Conservation (phyloP, 2,329 filamentous ascomycete species). For the Clonostachys sp. region DNA sequence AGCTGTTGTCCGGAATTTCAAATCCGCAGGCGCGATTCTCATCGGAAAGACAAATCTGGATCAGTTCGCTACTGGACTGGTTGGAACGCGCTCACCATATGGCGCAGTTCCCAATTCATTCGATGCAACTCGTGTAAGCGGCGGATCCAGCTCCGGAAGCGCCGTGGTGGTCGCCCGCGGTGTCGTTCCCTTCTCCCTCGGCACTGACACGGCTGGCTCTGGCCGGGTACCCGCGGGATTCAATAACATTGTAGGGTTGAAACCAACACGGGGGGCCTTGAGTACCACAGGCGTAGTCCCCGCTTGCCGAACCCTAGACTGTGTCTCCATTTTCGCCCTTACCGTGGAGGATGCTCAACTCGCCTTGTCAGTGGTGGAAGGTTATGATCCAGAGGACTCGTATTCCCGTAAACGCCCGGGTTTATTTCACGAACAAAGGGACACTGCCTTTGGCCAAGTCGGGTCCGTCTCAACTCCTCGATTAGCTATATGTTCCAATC, state of each 20-base stretch:
- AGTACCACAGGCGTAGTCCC: slow-evolving; percentile 44
- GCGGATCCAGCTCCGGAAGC: slow-evolving; percentile 55
- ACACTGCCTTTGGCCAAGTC: slow-evolving; percentile 37
- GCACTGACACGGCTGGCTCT: slow-evolving; percentile 51
- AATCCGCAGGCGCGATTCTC: slow-evolving; percentile 48
- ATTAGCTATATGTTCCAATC: slow-evolving; percentile 32
- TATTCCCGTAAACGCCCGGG: slow-evolving; percentile 39
- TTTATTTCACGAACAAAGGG: neutral
- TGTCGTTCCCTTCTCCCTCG: slow-evolving; percentile 51
- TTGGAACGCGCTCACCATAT: slow-evolving; percentile 55
- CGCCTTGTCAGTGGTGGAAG: slow-evolving; percentile 42
- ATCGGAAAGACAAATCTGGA: slow-evolving; percentile 53
- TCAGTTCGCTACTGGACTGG: slow-evolving; percentile 59
- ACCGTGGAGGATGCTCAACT: slow-evolving; percentile 43
- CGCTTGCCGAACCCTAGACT: slow-evolving; percentile 53
- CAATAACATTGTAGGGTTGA: slow-evolving; percentile 47
- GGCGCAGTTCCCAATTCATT: slow-evolving; percentile 51
- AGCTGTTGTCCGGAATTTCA: slow-evolving; percentile 40
- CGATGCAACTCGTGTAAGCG: slow-evolving; percentile 27
- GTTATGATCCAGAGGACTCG: slow-evolving; percentile 40
- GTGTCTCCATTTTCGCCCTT: slow-evolving; percentile 47
- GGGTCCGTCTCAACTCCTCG: slow-evolving; percentile 18
- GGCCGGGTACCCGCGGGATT: slow-evolving; percentile 48
- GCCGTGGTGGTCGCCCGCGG: slow-evolving; percentile 48
- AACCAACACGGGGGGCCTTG: slow-evolving; percentile 48